Percentiles rank a stretch among this genome's conserved stretches.
phyloP scores from a whole-genome alignment of 257 asterid species.

The Plantago major region DNA sequence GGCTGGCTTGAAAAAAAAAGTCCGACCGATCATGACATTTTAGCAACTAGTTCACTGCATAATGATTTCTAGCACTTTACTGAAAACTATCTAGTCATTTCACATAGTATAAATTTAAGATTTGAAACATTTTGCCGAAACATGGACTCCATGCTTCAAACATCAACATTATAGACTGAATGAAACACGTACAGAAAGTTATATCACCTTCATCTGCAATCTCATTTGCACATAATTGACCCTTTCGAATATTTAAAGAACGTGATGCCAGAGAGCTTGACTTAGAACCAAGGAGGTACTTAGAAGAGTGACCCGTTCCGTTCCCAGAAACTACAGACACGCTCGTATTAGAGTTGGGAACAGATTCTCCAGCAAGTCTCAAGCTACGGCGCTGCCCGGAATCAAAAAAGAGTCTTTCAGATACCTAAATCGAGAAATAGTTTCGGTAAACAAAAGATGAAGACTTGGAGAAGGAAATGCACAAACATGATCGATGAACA shows the following conservation, averaged over 20 bases:
- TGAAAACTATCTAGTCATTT: conserved; percentile 13
- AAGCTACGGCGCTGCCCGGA: conserved; percentile 90
- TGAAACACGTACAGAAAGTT: conserved; percentile 19
- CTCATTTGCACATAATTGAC: conserved; percentile 62
- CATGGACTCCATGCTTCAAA: not conserved
- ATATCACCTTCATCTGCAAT: conserved; percentile 72
- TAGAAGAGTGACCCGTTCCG: conserved; percentile 62
- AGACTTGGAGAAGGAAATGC: not conserved
- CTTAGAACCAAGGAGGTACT: conserved; percentile 62
- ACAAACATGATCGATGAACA: not conserved
- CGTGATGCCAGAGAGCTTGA: conserved; percentile 54
- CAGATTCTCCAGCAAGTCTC: conserved; percentile 84
- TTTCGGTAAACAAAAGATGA: conserved; percentile 21
- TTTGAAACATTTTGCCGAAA: not conserved
- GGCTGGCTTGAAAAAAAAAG: not conserved
- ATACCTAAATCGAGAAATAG: conserved; percentile 52
- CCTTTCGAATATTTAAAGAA: conserved; percentile 60
- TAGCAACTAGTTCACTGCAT: not conserved
- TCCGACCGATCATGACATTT: conserved; percentile 1
- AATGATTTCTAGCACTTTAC: conserved; percentile 9
- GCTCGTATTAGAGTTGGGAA: conserved; percentile 41
- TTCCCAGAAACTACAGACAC: conserved; percentile 54
- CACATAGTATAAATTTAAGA: conserved; percentile 6
- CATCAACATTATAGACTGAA: conserved; percentile 4
- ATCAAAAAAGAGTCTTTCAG: conserved; percentile 93